Evolutionary conservation across 768 basidiomycete genomes (phyloP).

Genomic region (Crepidotus variabilis): DNA sequence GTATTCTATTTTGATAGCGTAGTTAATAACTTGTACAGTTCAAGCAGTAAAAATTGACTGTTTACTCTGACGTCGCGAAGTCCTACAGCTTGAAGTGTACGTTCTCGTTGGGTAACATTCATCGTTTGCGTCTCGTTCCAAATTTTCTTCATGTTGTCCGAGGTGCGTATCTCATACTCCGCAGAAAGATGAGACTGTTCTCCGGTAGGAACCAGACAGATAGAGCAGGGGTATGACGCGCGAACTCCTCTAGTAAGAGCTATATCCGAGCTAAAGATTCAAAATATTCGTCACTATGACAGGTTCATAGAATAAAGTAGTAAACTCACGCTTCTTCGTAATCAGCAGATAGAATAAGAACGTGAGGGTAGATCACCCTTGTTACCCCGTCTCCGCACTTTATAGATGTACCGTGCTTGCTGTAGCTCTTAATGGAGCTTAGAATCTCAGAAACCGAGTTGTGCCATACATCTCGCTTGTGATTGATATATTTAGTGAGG

Average conservation of each 20-base stretch:
- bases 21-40: background rate
- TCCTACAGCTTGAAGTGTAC: conserved; percentile 14
- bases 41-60: background rate
- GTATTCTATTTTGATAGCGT: conserved; percentile 24
- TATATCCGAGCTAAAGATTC: conserved; percentile 32
- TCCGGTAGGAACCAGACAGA: conserved; percentile 29
- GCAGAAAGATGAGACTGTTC: conserved; percentile 19
- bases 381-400: conserved; percentile 24
- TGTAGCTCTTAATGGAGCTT: conserved; percentile 13
- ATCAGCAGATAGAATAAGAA: conserved; percentile 34
- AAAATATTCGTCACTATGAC: background rate
- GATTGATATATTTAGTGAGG: conserved; percentile 15
- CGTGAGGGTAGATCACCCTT: conserved; percentile 23
- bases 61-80: conserved; percentile 22
- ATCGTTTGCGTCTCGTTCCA: conserved; percentile 8
- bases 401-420: conserved; percentile 16
- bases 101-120: conserved; percentile 12
- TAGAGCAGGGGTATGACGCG: conserved; percentile 30
- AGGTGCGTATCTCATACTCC: conserved; percentile 13
- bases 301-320: background rate
- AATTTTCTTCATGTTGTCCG: conserved; percentile 12
- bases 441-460: conserved; percentile 24
- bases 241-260: conserved; percentile 26
- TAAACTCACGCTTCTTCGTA: conserved; percentile 38
- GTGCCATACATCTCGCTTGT: conserved; percentile 36